phyloP scores from a whole-genome alignment of 352 stramenopile genomes.

The Phytophthora podocarpi region DNA sequence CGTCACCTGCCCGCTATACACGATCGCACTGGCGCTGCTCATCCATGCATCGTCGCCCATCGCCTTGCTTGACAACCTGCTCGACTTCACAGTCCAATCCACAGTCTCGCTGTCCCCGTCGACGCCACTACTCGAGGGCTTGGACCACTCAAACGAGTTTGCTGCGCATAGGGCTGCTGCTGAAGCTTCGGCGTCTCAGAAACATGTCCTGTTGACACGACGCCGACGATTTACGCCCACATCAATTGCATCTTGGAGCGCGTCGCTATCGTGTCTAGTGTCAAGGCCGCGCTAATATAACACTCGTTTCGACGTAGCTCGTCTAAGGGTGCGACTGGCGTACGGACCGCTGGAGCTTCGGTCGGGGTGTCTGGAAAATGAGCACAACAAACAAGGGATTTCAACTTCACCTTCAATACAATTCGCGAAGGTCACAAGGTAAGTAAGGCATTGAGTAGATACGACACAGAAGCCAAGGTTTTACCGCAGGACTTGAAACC shows the following conservation, averaged over 20 bases:
- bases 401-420: too few species aligned
- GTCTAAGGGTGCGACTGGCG: not conserved
- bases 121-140: conserved; percentile 3
- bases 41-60: not conserved
- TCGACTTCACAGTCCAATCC: not conserved
- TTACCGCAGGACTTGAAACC: not conserved
- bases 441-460: not conserved
- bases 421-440: not conserved
- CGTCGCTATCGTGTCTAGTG: too few species aligned
- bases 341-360: conserved; percentile 10
- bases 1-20: conserved; percentile 3
- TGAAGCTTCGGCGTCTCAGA: too few species aligned
- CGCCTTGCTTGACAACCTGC: conserved; percentile 20
- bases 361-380: conserved; percentile 23
- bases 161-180: too few species aligned
- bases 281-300: too few species aligned
- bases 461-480: not conserved
- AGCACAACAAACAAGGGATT: conserved; percentile 23
- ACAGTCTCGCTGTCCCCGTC: not conserved
- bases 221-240: conserved; percentile 5
- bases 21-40: not conserved
- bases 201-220: not conserved
- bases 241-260: conserved; percentile 27
- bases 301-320: conserved; percentile 31
- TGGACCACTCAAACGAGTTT: not conserved